A percentile compares a stretch with the other conserved stretches of the same genome.
Evolutionary conservation across 2,329 filamentous ascomycete genomes (phyloP).

Genomic region (Coniochaeta hoffmannii): DNA sequence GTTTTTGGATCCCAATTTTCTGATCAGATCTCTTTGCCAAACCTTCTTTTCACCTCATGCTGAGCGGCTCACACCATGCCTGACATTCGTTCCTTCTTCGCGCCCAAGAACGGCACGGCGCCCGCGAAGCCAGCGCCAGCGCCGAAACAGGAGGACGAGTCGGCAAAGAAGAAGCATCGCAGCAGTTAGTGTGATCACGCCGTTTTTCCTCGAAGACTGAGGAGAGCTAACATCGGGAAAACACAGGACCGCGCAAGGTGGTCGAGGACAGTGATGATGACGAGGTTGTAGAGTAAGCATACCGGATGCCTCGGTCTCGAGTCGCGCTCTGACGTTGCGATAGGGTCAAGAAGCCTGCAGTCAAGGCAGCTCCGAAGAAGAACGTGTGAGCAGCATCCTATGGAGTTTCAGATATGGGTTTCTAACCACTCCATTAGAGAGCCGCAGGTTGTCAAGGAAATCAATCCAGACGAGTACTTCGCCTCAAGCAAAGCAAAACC

Average conservation of each 20-base stretch:
- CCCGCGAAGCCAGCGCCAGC: constrained; percentile 34
- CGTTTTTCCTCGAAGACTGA: neutral
- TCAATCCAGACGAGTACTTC: constrained; percentile 52
- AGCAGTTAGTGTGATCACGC: constrained; percentile 28
- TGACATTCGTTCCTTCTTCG: constrained; percentile 90
- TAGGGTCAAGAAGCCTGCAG: constrained; percentile 47
- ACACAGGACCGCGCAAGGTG: constrained; percentile 54
- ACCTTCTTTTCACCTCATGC: neutral
- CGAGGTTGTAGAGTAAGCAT: constrained; percentile 41
- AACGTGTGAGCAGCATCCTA: constrained; percentile 38
- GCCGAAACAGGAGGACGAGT: constrained; percentile 36
- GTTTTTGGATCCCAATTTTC: neutral
- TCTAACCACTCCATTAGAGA: constrained; percentile 17
- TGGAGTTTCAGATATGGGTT: neutral
- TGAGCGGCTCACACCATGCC: constrained; percentile 49
- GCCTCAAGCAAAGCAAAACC: constrained; percentile 37
- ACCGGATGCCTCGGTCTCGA: neutral
- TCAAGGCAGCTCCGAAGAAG: constrained; percentile 43
- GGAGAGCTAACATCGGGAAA: neutral
- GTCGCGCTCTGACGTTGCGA: constrained; percentile 7
- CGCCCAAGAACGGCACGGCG: constrained; percentile 59
- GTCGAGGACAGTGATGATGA: constrained; percentile 78
- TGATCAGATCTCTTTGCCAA: neutral
- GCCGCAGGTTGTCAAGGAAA: constrained; percentile 37
- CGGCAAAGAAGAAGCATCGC: constrained; percentile 34